Evolutionary conservation across 768 basidiomycete genomes (phyloP).

Genomic region (Leccinum olivaceopallidum): DNA sequence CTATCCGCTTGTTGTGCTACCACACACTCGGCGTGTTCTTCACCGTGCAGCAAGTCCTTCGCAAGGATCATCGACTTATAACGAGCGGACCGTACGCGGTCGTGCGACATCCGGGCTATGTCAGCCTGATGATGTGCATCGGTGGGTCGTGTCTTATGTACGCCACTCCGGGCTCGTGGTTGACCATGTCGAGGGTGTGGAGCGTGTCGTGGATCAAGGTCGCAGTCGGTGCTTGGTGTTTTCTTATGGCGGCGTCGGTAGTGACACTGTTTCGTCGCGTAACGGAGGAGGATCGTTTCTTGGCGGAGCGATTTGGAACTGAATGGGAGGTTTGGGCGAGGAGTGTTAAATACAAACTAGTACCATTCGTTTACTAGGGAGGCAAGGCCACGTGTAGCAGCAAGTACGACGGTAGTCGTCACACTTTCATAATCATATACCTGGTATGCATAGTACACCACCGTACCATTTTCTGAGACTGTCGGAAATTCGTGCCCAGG

Average conservation of each 20-base stretch:
- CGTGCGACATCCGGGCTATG: slow-evolving; percentile 33
- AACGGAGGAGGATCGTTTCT: slow-evolving; percentile 21
- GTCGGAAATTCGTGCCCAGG: no score
- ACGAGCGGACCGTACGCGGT: slow-evolving; percentile 29
- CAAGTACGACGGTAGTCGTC: no score
- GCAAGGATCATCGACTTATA: slow-evolving; percentile 24
- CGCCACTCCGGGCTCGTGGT: slow-evolving; percentile 1
- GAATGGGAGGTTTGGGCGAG: slow-evolving; percentile 25
- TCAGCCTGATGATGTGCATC: slow-evolving; percentile 4
- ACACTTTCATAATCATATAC: no score
- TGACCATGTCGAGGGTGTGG: slow-evolving; percentile 7
- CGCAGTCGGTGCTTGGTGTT: neutral
- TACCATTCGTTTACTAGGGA: slow-evolving; percentile 9
- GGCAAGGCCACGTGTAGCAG: neutral
- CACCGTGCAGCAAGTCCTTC: slow-evolving; percentile 22
- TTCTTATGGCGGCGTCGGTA: neutral
- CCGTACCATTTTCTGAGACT: no score
- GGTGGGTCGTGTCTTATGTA: neutral
- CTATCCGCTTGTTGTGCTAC: slow-evolving; percentile 15
- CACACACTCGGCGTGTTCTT: slow-evolving; percentile 22
- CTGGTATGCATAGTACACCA: no score
- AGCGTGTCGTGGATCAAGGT: neutral
- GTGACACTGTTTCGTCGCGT: slow-evolving; percentile 17
- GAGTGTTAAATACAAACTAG: slow-evolving; percentile 10
- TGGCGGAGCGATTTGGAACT: slow-evolving; percentile 17